These are phyloP conservation scores for Phialemoniopsis sp. DNA, from an alignment of 2,329 filamentous ascomycete genomes.

Conservation along the genomic window DNA sequence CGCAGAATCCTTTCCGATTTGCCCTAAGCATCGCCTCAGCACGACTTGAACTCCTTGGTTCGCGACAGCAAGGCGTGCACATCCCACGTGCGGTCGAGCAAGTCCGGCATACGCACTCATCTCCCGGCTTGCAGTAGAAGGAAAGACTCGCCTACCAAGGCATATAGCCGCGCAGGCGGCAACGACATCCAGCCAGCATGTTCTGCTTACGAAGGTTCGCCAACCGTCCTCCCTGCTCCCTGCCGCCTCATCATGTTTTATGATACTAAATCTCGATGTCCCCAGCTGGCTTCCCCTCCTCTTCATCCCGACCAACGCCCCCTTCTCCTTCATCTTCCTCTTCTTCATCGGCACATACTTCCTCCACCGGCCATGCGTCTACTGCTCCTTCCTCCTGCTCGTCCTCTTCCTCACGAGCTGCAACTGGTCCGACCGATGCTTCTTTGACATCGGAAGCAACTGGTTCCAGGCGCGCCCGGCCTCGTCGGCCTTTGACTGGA, in stretches of 20 bases:
- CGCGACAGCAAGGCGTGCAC: too few species aligned
- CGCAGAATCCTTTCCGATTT: too few species aligned
- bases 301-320: slow-evolving; percentile 83
- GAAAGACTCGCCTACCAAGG: too few species aligned
- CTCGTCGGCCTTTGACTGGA: slow-evolving; percentile 7
- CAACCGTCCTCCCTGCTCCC: not conserved
- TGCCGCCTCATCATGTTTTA: not conserved
- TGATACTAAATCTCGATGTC: slow-evolving; percentile 6
- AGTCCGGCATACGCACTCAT: too few species aligned
- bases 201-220: slow-evolving; percentile 62
- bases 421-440: slow-evolving; percentile 84
- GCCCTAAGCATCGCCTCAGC: too few species aligned
- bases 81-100: too few species aligned
- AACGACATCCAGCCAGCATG: slow-evolving; percentile 46
- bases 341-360: slow-evolving; percentile 94
- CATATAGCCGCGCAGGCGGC: too few species aligned
- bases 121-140: too few species aligned
- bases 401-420: slow-evolving; percentile 77
- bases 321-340: slow-evolving; percentile 79
- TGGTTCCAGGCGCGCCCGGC: slow-evolving; percentile 81
- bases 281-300: slow-evolving; percentile 79
- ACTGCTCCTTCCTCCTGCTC: slow-evolving; percentile 93
- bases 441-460: slow-evolving; percentile 88
- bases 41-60: too few species aligned
- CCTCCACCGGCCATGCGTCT: slow-evolving; percentile 93